Evolutionary conservation across 169 alveolate species (phyloP).

Genomic region (Theileria sp.): DNA sequence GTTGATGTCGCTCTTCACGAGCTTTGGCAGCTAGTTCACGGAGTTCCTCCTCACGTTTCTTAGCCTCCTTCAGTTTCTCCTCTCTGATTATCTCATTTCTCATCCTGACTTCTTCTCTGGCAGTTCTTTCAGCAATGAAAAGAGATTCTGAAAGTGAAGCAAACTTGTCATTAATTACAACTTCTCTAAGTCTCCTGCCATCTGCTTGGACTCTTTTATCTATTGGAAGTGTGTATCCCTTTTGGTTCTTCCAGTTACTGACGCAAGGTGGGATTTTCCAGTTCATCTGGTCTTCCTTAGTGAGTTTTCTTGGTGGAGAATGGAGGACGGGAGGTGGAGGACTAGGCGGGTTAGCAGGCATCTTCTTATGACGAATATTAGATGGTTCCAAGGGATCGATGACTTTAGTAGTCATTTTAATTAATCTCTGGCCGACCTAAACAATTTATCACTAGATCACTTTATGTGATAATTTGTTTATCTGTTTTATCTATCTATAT

Average conservation of each 20-base stretch:
- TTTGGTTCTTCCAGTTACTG: conserved; percentile 96
- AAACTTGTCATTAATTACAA: conserved; percentile 89
- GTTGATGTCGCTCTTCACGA: conserved; percentile 79
- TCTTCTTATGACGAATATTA: conserved; percentile 89
- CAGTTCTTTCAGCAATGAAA: conserved; percentile 92
- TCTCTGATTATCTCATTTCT: conserved; percentile 87
- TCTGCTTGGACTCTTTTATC: conserved; percentile 98
- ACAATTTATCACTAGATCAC: conserved; percentile 52
- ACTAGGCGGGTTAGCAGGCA: conserved; percentile 84
- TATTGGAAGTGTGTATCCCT: conserved; percentile 96
- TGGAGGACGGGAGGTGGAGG: conserved; percentile 87
- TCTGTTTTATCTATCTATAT: background rate
- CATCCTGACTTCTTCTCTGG: conserved; percentile 94
- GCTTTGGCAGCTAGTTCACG: conserved; percentile 88
- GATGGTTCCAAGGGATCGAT: conserved; percentile 96
- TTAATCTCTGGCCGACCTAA: conserved; percentile 77
- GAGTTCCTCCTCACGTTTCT: conserved; percentile 87
- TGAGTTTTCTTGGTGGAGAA: conserved; percentile 92
- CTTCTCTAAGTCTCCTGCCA: conserved; percentile 90
- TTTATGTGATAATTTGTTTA: background rate
- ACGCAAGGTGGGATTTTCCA: conserved; percentile 98
- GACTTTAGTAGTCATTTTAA: conserved; percentile 85
- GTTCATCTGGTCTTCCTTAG: conserved; percentile 91
- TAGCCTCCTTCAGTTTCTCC: conserved; percentile 85
- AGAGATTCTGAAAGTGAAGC: conserved; percentile 92